These are phyloP conservation scores for Bruguiera sexangula DNA, from an alignment of 345 rosid species.

Conservation along the genomic window DNA sequence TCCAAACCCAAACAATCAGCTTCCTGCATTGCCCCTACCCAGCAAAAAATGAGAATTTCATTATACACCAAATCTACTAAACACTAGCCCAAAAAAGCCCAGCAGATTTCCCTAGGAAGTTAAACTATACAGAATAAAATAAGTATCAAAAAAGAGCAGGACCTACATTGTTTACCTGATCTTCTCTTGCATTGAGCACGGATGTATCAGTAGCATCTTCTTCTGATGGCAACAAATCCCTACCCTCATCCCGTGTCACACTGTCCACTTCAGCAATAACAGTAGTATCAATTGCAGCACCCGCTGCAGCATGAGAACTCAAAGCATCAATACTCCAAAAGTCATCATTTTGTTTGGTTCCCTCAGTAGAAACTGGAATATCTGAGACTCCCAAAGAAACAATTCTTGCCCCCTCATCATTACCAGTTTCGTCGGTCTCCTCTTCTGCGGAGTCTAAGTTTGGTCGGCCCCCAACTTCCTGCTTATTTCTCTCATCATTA, in stretches of 20 bases:
- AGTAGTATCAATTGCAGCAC: conserved; percentile 23
- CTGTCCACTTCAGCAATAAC: conserved; percentile 27
- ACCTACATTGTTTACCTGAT: conserved; percentile 83
- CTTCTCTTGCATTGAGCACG: conserved; percentile 33
- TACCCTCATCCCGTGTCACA: conserved; percentile 24
- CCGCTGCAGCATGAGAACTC: conserved; percentile 16
- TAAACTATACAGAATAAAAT: not conserved
- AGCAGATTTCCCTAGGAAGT: conserved; percentile 8
- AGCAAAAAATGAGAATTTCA: conserved; percentile 74
- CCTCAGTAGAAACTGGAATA: conserved; percentile 34
- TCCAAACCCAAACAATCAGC: conserved; percentile 49
- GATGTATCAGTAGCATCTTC: conserved; percentile 34
- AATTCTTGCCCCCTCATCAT: conserved; percentile 9
- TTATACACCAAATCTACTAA: conserved; percentile 42
- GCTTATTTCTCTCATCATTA: conserved; percentile 22
- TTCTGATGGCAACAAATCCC: conserved; percentile 31
- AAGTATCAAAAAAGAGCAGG: conserved; percentile 45
- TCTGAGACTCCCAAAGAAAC: conserved; percentile 17
- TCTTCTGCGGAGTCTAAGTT: conserved; percentile 27
- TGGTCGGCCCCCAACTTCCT: conserved; percentile 5
- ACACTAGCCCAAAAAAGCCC: conserved; percentile 15
- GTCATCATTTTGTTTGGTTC: conserved; percentile 26
- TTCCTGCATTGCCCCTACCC: conserved; percentile 96
- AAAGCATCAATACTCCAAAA: conserved; percentile 14
- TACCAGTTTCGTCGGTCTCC: conserved; percentile 14